These are phyloP conservation scores for Aschersonia sp. DNA, from an alignment of 2,329 filamentous ascomycete species.

Conservation along the genomic window DNA sequence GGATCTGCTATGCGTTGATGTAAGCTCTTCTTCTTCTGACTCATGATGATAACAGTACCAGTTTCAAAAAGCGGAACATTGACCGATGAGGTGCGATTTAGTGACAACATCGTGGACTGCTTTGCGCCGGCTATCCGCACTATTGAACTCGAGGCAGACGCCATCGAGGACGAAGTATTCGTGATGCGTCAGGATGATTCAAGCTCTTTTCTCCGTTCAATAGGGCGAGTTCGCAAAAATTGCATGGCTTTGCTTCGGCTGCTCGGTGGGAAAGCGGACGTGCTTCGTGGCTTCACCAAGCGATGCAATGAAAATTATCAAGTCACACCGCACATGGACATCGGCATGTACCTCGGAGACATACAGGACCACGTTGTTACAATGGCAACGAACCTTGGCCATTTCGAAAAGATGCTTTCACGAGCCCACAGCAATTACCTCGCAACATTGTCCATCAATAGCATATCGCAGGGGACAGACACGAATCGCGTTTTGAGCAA, in stretches of 20 bases:
- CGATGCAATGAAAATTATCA: conserved; percentile 97
- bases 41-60: too few relatives aligned
- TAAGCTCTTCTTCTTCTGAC: conserved; percentile 27
- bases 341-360: conserved; percentile 90
- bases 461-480: conserved; percentile 72
- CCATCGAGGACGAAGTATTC: conserved; percentile 92
- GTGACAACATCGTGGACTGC: conserved; percentile 92
- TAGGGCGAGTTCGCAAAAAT: conserved; percentile 85
- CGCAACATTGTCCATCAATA: conserved; percentile 85
- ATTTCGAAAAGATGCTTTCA: conserved; percentile 96
- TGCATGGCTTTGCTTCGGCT: conserved; percentile 89
- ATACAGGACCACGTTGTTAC: conserved; percentile 99
- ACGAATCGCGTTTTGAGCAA: conserved; percentile 87
- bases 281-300: conserved; percentile 94
- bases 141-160: conserved; percentile 78
- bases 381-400: conserved; percentile 91
- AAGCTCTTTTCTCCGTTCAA: conserved; percentile 70
- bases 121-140: conserved; percentile 83
- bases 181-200: conserved; percentile 84
- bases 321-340: conserved; percentile 89
- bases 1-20: conserved; percentile 98
- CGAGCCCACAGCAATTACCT: conserved; percentile 93
- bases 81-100: conserved; percentile 14
- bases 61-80: not conserved
- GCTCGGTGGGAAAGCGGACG: conserved; percentile 93